Conservation (phyloP, 2,329 filamentous ascomycete genomes). For the Neospermospora avenae region DNA sequence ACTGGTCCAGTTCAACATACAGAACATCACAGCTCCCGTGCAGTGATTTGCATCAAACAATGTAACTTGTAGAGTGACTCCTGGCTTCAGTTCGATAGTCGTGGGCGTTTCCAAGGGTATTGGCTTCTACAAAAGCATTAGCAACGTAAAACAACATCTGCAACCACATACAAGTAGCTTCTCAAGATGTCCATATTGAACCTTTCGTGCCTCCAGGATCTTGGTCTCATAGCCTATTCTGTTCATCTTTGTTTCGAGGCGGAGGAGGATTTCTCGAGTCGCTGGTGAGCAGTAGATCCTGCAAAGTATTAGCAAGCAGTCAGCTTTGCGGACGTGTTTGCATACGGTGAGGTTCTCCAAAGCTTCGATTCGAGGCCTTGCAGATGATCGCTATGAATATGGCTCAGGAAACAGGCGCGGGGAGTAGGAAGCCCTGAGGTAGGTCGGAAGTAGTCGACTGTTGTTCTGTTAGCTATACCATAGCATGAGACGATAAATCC, state of each 20-base stretch:
- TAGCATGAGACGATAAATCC: background rate
- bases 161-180: conserved; percentile 55
- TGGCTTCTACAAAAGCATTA: conserved; percentile 53
- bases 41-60: conserved; percentile 92
- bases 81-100: conserved; percentile 67
- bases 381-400: conserved; percentile 90
- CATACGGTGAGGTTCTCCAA: conserved; percentile 70
- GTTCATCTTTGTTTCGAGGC: conserved; percentile 74
- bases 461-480: conserved; percentile 46
- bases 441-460: conserved; percentile 78
- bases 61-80: conserved; percentile 71
- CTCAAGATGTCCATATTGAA: conserved; percentile 73
- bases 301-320: conserved; percentile 8
- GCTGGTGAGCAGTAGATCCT: conserved; percentile 84
- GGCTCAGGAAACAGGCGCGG: conserved; percentile 83
- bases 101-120: conserved; percentile 81
- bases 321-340: background rate
- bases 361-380: conserved; percentile 66
- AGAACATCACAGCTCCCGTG: conserved; percentile 85
- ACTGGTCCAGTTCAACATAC: conserved; percentile 38
- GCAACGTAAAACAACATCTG: background rate
- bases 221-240: conserved; percentile 78
- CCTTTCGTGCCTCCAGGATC: conserved; percentile 69
- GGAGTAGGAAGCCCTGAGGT: conserved; percentile 55
- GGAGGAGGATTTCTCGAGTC: conserved; percentile 75